Percentiles rank a stretch among this genome's conserved stretches.
Evolutionary conservation across 352 stramenopile species (phyloP).

Genomic region (Pilasporangium apinafurcum): DNA sequence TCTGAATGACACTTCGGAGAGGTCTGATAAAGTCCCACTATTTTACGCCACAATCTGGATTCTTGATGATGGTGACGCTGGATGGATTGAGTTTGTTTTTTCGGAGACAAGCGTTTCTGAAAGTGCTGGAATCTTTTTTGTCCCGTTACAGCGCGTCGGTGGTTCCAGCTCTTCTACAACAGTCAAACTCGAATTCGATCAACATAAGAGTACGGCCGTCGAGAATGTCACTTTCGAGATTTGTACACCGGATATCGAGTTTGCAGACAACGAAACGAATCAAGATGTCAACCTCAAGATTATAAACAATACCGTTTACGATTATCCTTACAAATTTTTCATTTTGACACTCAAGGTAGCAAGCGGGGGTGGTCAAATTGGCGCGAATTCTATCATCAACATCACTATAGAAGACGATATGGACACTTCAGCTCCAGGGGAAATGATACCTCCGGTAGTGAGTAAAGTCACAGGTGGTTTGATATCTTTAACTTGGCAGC

Average conservation of each 20-base stretch:
- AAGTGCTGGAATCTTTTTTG: conserved; percentile 8
- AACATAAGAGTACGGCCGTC: conserved; percentile 2
- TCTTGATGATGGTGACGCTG: conserved; percentile 47
- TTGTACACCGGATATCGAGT: conserved; percentile 13
- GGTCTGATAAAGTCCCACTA: conserved; percentile 17
- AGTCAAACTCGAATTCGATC: conserved; percentile 27
- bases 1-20: conserved; percentile 29
- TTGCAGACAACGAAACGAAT: conserved; percentile 22
- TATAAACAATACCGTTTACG: conserved; percentile 31
- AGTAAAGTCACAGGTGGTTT: conserved; percentile 35
- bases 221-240: conserved; percentile 15
- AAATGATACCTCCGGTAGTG: conserved; percentile 7
- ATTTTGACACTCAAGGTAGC: conserved; percentile 18
- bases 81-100: conserved; percentile 32
- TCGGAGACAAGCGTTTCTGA: conserved; percentile 16
- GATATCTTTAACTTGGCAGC: conserved; percentile 26
- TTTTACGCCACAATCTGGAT: conserved; percentile 23
- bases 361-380: conserved; percentile 20
- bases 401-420: conserved; percentile 43
- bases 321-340: conserved; percentile 45
- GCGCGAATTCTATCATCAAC: conserved; percentile 12
- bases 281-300: conserved; percentile 23
- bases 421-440: conserved; percentile 33
- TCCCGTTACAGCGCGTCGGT: conserved; percentile 22
- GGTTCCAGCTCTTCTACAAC: conserved; percentile 22